A percentile compares a stretch with the other conserved stretches of the same genome.
Evolutionary conservation across 352 stramenopile species (phyloP).

Genomic region (Globisporangium viniferum): DNA sequence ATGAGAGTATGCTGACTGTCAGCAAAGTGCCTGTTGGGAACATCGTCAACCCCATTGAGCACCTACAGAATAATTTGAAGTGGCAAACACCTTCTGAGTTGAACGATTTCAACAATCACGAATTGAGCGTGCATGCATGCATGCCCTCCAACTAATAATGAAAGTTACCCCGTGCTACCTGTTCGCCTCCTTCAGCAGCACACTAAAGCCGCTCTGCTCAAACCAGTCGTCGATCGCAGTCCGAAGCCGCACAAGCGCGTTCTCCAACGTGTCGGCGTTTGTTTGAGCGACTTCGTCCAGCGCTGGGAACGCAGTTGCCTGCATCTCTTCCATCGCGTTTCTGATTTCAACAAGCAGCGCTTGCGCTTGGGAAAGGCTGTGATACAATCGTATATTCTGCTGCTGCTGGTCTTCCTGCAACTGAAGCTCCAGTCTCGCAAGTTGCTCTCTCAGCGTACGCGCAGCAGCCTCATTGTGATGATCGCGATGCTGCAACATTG

Average conservation of each 20-base stretch:
- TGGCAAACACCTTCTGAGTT: too few species aligned
- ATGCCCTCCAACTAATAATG: background rate
- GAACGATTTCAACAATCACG: background rate
- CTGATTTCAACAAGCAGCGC: slow-evolving; percentile 19
- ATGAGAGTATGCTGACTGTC: background rate
- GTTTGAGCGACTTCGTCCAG: slow-evolving; percentile 26
- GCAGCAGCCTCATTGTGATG: background rate
- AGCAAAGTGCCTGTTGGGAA: too few species aligned
- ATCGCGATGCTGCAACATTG: slow-evolving; percentile 6
- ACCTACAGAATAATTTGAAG: too few species aligned
- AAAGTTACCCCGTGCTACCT: background rate
- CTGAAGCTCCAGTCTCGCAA: slow-evolving; percentile 21
- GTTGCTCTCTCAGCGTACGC: background rate
- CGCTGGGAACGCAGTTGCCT: slow-evolving; percentile 14
- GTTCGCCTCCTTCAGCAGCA: slow-evolving; percentile 5
- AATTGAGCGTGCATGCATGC: background rate
- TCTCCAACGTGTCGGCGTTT: slow-evolving; percentile 23
- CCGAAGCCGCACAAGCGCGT: slow-evolving; percentile 23
- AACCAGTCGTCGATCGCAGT: slow-evolving; percentile 30
- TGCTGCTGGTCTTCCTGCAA: slow-evolving; percentile 20
- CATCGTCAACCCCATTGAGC: too few species aligned
- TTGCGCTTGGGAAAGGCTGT: background rate
- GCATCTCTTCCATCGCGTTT: slow-evolving; percentile 15
- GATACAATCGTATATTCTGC: slow-evolving; percentile 6
- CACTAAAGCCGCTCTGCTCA: slow-evolving; percentile 29